Evolutionary conservation across 805 yeast species (phyloP), one percentile per base, ranked within the genome.

Genomic region (Teunomyces lycoperdinae): DNA sequence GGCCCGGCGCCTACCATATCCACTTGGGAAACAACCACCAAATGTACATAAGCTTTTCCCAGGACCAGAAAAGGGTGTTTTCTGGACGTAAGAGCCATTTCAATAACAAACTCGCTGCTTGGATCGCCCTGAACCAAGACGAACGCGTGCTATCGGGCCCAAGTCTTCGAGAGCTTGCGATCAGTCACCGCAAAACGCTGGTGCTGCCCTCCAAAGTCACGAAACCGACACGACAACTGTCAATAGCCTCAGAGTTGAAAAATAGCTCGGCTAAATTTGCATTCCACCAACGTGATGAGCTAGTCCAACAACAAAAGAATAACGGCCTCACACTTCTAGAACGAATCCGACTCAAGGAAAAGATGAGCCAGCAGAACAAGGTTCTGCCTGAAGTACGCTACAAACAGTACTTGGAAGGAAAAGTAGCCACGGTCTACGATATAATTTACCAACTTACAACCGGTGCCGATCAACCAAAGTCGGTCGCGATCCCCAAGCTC

Each of bases 261-360:
- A 77, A 76, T 50, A 64, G 64, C 29, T 50, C 68, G 9, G 54
- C 67, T 1, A 70, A 66, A 42, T 76, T 70, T 56, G 58, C 56
- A 35, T 76, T 71, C 32, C 40, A 41, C 10, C 46, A 50, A 29
- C 29, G 50, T 7, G 44, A 46, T 33, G 56, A 46, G 40, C 13
- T 28, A 9, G 45, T 46, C 1, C 56, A 62, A 46, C 49, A 50
- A 26, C 48, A 40, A 16, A 58, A 56, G 27, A 50, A 47, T 33
- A 55, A 52, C 14, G 74, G 74, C 1, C 53, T 65, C 8, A 58
- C 73, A 1, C 53, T 76, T 5, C 50, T 75, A 9, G 75, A 76
- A 38, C 58, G 79, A 40, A 71, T 75, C 42, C 63, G 61, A 45
- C 47, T 56, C 38, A 73, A 68, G 52, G 78, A 76, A 47, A 54